A percentile compares a stretch with the other conserved stretches of the same genome.
Conservation (phyloP, 2,329 filamentous ascomycete species). For the Talaromyces sp. region DNA sequence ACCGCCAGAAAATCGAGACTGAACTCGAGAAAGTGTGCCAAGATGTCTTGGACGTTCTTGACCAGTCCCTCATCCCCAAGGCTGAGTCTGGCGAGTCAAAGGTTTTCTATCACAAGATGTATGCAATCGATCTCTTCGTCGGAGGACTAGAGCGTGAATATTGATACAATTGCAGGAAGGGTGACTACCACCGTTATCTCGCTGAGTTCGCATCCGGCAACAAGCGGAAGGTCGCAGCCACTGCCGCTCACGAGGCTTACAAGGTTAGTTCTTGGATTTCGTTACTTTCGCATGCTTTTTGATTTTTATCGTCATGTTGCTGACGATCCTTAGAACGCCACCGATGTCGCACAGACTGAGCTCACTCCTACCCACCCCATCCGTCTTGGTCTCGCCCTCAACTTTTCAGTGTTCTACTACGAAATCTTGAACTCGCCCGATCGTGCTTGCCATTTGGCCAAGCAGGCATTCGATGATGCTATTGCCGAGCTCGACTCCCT, state of each 20-base stretch:
- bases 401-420: slow-evolving; percentile 99
- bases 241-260: slow-evolving; percentile 94
- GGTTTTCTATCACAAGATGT: slow-evolving; percentile 99
- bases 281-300: slow-evolving; percentile 13
- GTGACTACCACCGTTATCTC: slow-evolving; percentile 98
- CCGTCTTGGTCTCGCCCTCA: slow-evolving; percentile 92
- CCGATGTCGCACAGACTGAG: slow-evolving; percentile 96
- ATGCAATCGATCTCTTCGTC: slow-evolving; percentile 33
- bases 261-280: slow-evolving; percentile 60
- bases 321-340: slow-evolving; percentile 65
- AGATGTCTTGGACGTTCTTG: slow-evolving; percentile 91
- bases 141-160: neutral
- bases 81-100: slow-evolving; percentile 96
- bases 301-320: neutral
- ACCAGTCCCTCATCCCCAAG: slow-evolving; percentile 88
- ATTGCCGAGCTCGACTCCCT: slow-evolving; percentile 98
- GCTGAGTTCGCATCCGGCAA: slow-evolving; percentile 94
- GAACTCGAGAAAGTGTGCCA: slow-evolving; percentile 98
- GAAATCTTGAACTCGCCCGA: slow-evolving; percentile 98
- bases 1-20: slow-evolving; percentile 96
- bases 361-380: slow-evolving; percentile 97
- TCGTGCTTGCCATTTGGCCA: slow-evolving; percentile 95
- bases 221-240: slow-evolving; percentile 89
- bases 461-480: slow-evolving; percentile 98
- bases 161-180: slow-evolving; percentile 65